phyloP scores from a whole-genome alignment of 2,329 filamentous ascomycete genomes.

The Aspergillus japonicus region DNA sequence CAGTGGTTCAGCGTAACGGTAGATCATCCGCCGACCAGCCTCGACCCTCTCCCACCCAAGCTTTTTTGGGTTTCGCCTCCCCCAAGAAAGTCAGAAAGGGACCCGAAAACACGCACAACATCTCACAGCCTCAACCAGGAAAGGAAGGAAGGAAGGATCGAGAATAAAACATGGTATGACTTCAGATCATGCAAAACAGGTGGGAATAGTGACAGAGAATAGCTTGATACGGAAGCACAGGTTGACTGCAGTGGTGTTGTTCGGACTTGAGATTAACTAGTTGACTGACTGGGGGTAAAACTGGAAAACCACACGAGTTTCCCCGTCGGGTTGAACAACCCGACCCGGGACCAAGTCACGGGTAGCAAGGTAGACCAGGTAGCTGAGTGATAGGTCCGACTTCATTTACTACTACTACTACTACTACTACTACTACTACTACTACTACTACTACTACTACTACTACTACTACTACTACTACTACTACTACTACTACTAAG shows the following conservation, averaged over 20 bases:
- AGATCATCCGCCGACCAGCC: conserved; percentile 19
- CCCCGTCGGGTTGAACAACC: background rate
- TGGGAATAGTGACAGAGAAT: background rate
- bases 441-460: no score
- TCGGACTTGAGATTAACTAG: background rate
- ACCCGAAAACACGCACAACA: conserved; percentile 4
- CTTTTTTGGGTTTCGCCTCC: background rate
- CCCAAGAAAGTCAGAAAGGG: background rate
- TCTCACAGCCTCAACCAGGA: conserved; percentile 3
- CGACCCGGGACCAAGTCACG: background rate
- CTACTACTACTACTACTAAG: no score
- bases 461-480: no score
- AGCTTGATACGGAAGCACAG: background rate
- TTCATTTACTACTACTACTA: background rate
- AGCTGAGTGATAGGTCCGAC: no score
- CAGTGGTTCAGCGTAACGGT: conserved; percentile 15
- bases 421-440: no score
- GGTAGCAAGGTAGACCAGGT: background rate
- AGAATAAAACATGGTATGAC: conserved; percentile 7
- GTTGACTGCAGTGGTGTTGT: background rate
- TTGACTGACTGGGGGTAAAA: background rate
- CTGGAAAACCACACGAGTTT: background rate
- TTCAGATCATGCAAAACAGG: conserved; percentile 10
- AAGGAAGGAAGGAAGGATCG: conserved; percentile 8
- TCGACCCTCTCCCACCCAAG: conserved; percentile 10